phyloP scores from a whole-genome alignment of 768 basidiomycete species.

The Pulveroboletus ravenelii region DNA sequence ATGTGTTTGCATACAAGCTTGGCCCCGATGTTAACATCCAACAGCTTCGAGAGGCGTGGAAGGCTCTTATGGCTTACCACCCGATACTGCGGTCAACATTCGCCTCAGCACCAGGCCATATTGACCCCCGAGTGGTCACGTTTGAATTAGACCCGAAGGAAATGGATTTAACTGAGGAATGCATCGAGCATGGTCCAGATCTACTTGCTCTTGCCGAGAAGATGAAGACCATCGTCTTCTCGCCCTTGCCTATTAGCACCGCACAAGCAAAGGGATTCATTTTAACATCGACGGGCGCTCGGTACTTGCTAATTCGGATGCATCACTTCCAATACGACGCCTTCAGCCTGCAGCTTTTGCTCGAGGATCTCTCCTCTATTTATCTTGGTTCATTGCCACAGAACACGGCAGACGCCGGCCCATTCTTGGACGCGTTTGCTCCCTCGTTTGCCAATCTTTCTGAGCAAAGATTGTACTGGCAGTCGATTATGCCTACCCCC shows the following conservation, averaged over 20 bases:
- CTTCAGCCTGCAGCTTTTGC: slow-evolving; percentile 39
- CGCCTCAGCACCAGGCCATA: slow-evolving; percentile 16
- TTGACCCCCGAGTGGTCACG: slow-evolving; percentile 22
- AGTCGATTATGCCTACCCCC: slow-evolving; percentile 26
- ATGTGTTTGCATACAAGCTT: slow-evolving; percentile 40
- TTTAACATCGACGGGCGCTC: slow-evolving; percentile 5
- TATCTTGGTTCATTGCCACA: slow-evolving; percentile 28
- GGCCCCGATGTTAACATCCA: slow-evolving; percentile 25
- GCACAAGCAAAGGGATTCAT: slow-evolving; percentile 23
- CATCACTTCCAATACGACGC: slow-evolving; percentile 52
- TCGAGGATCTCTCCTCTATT: slow-evolving; percentile 36
- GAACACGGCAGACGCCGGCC: slow-evolving; percentile 21
- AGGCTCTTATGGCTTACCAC: slow-evolving; percentile 31
- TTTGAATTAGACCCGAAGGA: slow-evolving; percentile 15
- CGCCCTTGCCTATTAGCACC: slow-evolving; percentile 16
- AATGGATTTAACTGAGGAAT: slow-evolving; percentile 6
- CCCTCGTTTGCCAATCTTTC: slow-evolving; percentile 16
- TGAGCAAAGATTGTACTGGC: slow-evolving; percentile 35
- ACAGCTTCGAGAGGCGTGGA: slow-evolving; percentile 36
- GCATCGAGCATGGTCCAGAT: slow-evolving; percentile 7
- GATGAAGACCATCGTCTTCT: slow-evolving; percentile 22
- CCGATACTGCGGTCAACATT: slow-evolving; percentile 43
- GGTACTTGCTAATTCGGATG: slow-evolving; percentile 32
- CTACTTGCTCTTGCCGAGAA: slow-evolving; percentile 7
- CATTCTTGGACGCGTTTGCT: slow-evolving; percentile 28